Evolutionary conservation across 2,329 filamentous ascomycete genomes (phyloP).

Genomic region (Phyllosticta citriasiana): DNA sequence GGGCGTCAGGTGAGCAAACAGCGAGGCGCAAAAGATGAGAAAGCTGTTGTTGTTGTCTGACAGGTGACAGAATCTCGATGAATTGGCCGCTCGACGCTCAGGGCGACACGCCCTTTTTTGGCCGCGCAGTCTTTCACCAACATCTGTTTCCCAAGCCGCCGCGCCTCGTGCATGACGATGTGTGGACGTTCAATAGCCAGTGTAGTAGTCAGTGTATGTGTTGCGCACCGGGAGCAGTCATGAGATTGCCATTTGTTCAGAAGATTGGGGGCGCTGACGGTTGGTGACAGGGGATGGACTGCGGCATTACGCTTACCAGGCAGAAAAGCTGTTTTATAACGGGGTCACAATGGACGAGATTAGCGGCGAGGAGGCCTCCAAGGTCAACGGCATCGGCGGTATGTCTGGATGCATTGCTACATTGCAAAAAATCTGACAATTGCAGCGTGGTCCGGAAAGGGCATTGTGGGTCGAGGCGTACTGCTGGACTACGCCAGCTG

Average conservation of each 20-base stretch:
- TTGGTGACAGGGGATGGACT: slow-evolving; percentile 25
- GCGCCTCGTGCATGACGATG: slow-evolving; percentile 20
- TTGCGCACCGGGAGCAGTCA: too few species aligned
- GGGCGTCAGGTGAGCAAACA: slow-evolving; percentile 35
- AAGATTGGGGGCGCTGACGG: background rate
- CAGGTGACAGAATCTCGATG: slow-evolving; percentile 35
- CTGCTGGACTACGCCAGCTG: slow-evolving; percentile 41
- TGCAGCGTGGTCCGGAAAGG: slow-evolving; percentile 40
- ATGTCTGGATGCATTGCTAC: background rate
- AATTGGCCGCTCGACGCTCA: slow-evolving; percentile 50
- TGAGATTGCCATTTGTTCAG: too few species aligned
- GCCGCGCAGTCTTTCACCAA: slow-evolving; percentile 43
- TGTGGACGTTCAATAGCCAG: slow-evolving; percentile 24
- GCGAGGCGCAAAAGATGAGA: too few species aligned
- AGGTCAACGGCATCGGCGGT: slow-evolving; percentile 15
- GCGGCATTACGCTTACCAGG: slow-evolving; percentile 25
- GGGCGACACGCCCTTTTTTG: slow-evolving; percentile 43
- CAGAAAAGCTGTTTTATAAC: slow-evolving; percentile 22
- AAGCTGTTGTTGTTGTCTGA: background rate
- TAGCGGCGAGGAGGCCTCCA: slow-evolving; percentile 11
- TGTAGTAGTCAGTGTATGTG: slow-evolving; percentile 15
- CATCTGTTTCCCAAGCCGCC: slow-evolving; percentile 12
- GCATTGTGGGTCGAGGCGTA: slow-evolving; percentile 47
- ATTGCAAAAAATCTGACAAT: background rate
- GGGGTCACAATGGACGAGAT: slow-evolving; percentile 21